Evolutionary conservation across 768 basidiomycete species (phyloP), one percentile per base, ranked within the genome.

Genomic region (Mycena indigotica): DNA sequence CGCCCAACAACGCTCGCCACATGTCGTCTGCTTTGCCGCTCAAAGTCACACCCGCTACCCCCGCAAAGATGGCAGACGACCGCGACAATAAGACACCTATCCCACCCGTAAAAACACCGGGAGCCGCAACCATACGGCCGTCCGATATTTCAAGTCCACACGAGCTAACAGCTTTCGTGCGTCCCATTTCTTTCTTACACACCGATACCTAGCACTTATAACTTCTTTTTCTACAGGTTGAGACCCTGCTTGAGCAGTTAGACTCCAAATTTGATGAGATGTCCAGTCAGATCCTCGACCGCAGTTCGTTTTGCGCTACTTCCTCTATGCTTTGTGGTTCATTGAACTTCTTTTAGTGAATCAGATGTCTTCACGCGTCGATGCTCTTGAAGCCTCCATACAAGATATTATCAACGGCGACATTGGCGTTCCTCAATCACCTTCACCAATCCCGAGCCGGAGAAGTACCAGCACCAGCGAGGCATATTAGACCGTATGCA

Each of bases 181-280:
- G 91, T 81, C 28, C 50, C 48, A 26, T 57, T 52, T 44, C 40
- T 61, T 53, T 50, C 49, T 48, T 21, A 10, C 15, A 28, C 28
- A 51, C 23, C 32, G 17, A 35, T 35, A 17, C 29, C 10, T 19
- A 10, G 35, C n/a, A n/a, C 45, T 40, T 49, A 24, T 63, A 40
- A 50, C 19, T 29, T 40, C 25, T 41, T n/a, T 19, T 21, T 4
- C 17, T 38, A 17, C 63, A 95, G 94, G 93, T 96, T 13, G 95
- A 97, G 73, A 89, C 85, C 13, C 75, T 97, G 21, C 74, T 97
- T 12, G 89, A 92, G 63, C 89, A 95, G 65, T 79, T 97, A n/a
- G 94, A 97, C 66, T 66, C 82, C 48, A 91, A 91, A 61, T 96
- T 97, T 66, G 93, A 96, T 65, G 89, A 93, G 52, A 95, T 95